Conservation (phyloP, 139 green algal species). For the Eudorina sp. region DNA sequence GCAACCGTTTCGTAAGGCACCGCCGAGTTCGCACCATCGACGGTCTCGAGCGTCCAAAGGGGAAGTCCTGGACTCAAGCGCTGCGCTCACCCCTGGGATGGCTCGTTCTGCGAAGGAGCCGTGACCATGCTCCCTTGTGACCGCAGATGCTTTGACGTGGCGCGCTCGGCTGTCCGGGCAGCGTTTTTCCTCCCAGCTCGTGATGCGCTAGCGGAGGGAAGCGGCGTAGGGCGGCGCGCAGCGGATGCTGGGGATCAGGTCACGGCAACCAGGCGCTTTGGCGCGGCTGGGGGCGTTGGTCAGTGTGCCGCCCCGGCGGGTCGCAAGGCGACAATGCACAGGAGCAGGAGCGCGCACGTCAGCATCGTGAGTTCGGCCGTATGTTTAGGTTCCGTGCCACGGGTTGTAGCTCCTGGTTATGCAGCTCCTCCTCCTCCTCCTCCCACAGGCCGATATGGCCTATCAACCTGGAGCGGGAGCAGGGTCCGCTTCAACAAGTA, state of each 20-base stretch:
- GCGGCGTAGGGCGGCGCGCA: not conserved
- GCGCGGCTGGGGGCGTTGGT: not conserved
- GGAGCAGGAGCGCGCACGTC: conserved; percentile 47
- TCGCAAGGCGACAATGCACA: not conserved
- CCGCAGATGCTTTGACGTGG: conserved; percentile 57
- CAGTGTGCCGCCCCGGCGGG: not conserved
- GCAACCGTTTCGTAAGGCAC: no score
- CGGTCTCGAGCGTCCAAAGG: no score
- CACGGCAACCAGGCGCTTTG: not conserved
- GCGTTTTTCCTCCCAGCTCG: conserved; percentile 38
- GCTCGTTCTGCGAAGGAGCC: no score
- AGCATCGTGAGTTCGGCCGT: no score
- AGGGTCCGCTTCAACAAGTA: not conserved
- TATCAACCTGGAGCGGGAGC: conserved; percentile 2
- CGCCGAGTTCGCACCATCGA: no score
- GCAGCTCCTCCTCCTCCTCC: not conserved
- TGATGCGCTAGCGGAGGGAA: not conserved
- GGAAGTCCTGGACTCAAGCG: no score
- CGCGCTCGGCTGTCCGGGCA: conserved; percentile 55
- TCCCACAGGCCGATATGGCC: not conserved
- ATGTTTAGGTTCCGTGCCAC: no score
- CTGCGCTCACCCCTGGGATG: no score
- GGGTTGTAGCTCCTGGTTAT: no score
- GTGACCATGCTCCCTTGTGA: no score
- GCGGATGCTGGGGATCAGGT: not conserved